Evolutionary conservation across 495 filamentous ascomycete species (phyloP).

Genomic region (Halenospora varia): DNA sequence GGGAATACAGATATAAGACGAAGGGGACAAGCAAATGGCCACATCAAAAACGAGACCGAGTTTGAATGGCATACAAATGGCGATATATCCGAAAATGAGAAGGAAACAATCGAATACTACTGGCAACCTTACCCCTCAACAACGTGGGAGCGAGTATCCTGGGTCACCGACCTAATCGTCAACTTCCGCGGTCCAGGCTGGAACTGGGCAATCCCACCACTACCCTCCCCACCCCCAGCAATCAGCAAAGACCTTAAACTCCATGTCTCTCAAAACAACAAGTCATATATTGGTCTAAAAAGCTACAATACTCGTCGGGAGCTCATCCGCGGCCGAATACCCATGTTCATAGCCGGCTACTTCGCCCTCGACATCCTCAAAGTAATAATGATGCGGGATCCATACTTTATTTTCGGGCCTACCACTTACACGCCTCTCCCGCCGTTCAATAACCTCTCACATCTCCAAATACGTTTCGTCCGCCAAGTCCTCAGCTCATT

Average conservation of each 20-base stretch:
- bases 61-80: neutral
- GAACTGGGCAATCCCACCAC: slow-evolving; percentile 62
- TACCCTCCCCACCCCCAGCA: slow-evolving; percentile 56
- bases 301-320: slow-evolving; percentile 34
- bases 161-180: slow-evolving; percentile 63
- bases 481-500: slow-evolving; percentile 45
- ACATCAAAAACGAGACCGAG: neutral
- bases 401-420: slow-evolving; percentile 63
- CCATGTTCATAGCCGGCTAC: slow-evolving; percentile 48
- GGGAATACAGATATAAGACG: no score
- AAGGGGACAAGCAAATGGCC: neutral
- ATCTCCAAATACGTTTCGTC: slow-evolving; percentile 39
- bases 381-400: slow-evolving; percentile 62
- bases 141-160: slow-evolving; percentile 61
- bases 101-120: slow-evolving; percentile 36
- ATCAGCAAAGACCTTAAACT: slow-evolving; percentile 30
- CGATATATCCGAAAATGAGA: neutral
- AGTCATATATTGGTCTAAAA: slow-evolving; percentile 28
- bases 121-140: slow-evolving; percentile 72
- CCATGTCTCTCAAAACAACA: slow-evolving; percentile 11
- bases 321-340: slow-evolving; percentile 45
- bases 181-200: slow-evolving; percentile 75
- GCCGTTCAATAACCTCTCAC: slow-evolving; percentile 36
- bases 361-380: slow-evolving; percentile 64
- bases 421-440: slow-evolving; percentile 39